These are phyloP conservation scores for Aechmea fasciata DNA, from an alignment of 176 grass and related monocot species.

Conservation along the genomic window DNA sequence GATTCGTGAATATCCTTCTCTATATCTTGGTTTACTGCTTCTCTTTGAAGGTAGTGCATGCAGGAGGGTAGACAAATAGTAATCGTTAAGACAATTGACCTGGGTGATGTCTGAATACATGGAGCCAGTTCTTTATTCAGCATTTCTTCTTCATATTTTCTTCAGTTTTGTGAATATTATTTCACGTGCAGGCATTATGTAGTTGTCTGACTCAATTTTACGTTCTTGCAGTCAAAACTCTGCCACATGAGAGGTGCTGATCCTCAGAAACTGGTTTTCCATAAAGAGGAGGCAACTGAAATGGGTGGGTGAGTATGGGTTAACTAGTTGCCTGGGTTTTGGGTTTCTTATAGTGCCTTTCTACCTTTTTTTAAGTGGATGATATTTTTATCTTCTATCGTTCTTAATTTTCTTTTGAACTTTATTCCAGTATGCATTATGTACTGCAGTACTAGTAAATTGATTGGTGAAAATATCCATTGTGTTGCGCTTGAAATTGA, in stretches of 20 bases:
- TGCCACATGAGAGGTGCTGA: slow-evolving; percentile 65
- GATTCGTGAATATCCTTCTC: too few relatives aligned
- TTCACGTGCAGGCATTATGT: background rate
- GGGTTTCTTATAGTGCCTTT: background rate
- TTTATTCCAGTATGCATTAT: background rate
- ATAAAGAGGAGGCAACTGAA: slow-evolving; percentile 86
- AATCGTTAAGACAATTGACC: too few relatives aligned
- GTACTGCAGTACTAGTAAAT: background rate
- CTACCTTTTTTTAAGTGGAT: slow-evolving; percentile 15
- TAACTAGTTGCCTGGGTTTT: slow-evolving; percentile 11
- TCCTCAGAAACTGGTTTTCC: slow-evolving; percentile 50
- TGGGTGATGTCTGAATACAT: too few relatives aligned
- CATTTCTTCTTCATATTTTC: too few relatives aligned
- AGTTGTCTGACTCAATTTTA: slow-evolving; percentile 3
- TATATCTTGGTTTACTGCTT: too few relatives aligned
- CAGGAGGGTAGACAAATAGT: too few relatives aligned
- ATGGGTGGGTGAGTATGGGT: slow-evolving; percentile 83
- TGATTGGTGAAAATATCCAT: background rate
- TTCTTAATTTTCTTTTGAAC: background rate
- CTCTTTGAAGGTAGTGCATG: too few relatives aligned
- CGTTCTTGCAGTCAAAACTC: slow-evolving; percentile 54
- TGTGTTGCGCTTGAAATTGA: background rate
- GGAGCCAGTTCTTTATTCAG: too few relatives aligned
- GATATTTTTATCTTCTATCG: slow-evolving; percentile 7
- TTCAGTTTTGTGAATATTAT: too few relatives aligned